Conservation (phyloP, 2,329 filamentous ascomycete species). For the Biscogniauxia mediterranea region DNA sequence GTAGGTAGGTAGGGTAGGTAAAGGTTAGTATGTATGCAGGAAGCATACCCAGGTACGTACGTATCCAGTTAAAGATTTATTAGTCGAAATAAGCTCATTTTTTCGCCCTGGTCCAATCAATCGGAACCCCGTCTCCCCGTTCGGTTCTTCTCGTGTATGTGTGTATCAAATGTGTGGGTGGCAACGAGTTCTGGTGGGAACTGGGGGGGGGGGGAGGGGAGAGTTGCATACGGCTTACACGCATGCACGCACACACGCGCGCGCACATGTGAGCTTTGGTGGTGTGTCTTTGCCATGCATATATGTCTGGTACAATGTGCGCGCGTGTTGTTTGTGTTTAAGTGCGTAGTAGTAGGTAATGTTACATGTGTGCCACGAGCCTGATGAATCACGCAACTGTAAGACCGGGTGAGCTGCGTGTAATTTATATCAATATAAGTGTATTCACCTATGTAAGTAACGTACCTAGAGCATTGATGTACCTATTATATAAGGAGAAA, state of each 20-base stretch:
- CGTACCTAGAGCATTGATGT: neutral
- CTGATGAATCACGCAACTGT: too few species aligned
- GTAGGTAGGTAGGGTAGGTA: too few species aligned
- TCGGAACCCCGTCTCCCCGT: too few species aligned
- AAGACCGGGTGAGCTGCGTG: too few species aligned
- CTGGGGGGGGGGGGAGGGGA: too few species aligned
- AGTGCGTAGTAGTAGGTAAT: neutral
- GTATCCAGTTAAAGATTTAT: neutral
- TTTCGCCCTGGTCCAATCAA: neutral
- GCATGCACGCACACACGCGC: too few species aligned
- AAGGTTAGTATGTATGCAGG: neutral
- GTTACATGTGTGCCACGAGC: neutral
- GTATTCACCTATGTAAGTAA: too few species aligned
- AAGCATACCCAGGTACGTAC: neutral
- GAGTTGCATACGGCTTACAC: neutral
- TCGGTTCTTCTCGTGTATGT: neutral
- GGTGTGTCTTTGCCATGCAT: too few species aligned
- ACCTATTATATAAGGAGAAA: neutral
- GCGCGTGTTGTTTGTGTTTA: too few species aligned
- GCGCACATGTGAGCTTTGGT: neutral
- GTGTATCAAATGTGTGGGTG: neutral
- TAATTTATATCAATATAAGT: too few species aligned
- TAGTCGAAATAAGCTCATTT: neutral
- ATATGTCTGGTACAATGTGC: too few species aligned
- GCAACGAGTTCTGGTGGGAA: too few species aligned